These are phyloP conservation scores for Geranomyces variabilis DNA, from an alignment of 192 early-diverging fungal genomes.

Conservation along the genomic window DNA sequence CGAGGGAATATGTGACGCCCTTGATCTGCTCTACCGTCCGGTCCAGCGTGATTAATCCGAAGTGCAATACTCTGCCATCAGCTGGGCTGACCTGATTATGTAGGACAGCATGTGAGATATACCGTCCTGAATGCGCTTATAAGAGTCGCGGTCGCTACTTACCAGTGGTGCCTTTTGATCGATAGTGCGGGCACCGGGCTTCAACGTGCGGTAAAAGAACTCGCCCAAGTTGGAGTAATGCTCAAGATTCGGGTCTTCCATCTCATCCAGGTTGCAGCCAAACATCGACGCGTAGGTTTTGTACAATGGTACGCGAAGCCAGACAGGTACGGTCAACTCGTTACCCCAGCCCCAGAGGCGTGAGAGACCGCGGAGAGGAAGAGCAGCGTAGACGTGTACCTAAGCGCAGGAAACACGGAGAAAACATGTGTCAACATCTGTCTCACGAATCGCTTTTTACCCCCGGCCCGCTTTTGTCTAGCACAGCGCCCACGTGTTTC, in stretches of 20 bases:
- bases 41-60: conserved; percentile 76
- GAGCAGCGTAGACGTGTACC: conserved; percentile 82
- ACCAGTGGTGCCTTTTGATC: conserved; percentile 70
- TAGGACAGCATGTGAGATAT: not conserved
- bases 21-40: conserved; percentile 91
- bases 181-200: conserved; percentile 75
- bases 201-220: conserved; percentile 94
- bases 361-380: conserved; percentile 90
- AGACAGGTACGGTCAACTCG: conserved; percentile 75
- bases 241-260: conserved; percentile 79
- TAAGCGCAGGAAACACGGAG: conserved; percentile 36
- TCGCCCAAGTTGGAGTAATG: conserved; percentile 82
- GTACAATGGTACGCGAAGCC: conserved; percentile 76
- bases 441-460: no score
- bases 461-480: no score
- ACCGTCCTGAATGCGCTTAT: not conserved
- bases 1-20: conserved; percentile 87
- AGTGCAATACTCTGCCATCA: conserved; percentile 90
- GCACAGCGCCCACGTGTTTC: no score
- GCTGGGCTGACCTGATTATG: conserved; percentile 75
- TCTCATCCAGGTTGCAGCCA: conserved; percentile 91
- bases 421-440: no score
- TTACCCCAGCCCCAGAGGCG: conserved; percentile 91
- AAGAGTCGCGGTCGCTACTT: conserved; percentile 3
- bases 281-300: conserved; percentile 82